These are phyloP conservation scores for Macrolepiota fuliginosa DNA, from an alignment of 768 basidiomycete species.

Conservation along the genomic window DNA sequence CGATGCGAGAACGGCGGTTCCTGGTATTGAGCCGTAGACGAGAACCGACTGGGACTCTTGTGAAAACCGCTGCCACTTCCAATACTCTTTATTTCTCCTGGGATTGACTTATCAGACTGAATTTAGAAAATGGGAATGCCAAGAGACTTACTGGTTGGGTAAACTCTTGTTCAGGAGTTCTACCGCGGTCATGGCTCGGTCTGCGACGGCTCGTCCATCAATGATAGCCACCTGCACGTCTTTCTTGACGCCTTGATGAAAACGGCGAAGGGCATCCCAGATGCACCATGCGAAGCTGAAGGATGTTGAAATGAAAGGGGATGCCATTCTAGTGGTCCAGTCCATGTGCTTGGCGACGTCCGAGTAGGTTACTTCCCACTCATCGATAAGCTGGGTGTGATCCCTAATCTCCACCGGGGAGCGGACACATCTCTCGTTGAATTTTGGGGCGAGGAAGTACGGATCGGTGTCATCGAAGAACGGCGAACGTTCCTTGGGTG, in stretches of 20 bases:
- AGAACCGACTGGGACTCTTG: conserved; percentile 77
- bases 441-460: conserved; percentile 69
- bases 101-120: conserved; percentile 11
- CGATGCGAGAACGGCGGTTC: conserved; percentile 63
- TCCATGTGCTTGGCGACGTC: conserved; percentile 74
- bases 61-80: conserved; percentile 76
- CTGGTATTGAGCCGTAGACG: conserved; percentile 66
- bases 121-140: neutral
- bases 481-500: conserved; percentile 60
- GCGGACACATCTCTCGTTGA: conserved; percentile 45
- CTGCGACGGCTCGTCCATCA: conserved; percentile 58
- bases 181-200: conserved; percentile 60
- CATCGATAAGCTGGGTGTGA: conserved; percentile 23
- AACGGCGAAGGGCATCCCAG: conserved; percentile 80
- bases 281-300: conserved; percentile 83
- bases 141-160: conserved; percentile 51
- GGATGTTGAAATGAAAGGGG: conserved; percentile 70
- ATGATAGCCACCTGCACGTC: conserved; percentile 79
- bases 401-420: conserved; percentile 29
- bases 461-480: conserved; percentile 54
- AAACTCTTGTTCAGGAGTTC: conserved; percentile 55
- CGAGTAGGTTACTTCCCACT: conserved; percentile 44
- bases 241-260: conserved; percentile 68
- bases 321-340: conserved; percentile 71
- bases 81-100: conserved; percentile 62